Percentiles rank a stretch among this genome's conserved stretches.
Conservation (phyloP, 768 basidiomycete species). For the Roridomyces roridus region DNA sequence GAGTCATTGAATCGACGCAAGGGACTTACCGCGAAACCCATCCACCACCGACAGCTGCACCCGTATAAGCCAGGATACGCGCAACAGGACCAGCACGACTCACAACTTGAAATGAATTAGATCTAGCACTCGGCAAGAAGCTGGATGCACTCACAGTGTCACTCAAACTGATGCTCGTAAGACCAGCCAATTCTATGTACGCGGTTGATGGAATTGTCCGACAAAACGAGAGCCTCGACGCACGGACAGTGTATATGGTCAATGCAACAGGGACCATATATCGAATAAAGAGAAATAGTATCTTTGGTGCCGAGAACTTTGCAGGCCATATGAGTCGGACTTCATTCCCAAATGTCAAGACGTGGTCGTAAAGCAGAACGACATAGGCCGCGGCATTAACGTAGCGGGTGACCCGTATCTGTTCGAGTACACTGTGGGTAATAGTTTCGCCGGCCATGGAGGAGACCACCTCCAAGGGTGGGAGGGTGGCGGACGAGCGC, state of each 20-base stretch:
- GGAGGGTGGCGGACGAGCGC: neutral
- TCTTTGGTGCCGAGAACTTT: conserved; percentile 9
- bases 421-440: no score
- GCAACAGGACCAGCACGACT: neutral
- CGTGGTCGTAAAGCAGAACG: conserved; percentile 24
- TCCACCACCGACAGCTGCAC: conserved; percentile 17
- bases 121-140: neutral
- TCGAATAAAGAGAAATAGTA: conserved; percentile 19
- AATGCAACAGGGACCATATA: conserved; percentile 17
- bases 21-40: conserved; percentile 16
- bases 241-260: conserved; percentile 16
- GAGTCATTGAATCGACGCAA: neutral
- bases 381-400: conserved; percentile 20
- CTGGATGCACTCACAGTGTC: neutral
- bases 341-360: conserved; percentile 17
- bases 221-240: neutral
- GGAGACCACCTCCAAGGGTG: conserved; percentile 7
- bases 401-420: conserved; percentile 9
- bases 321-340: conserved; percentile 18
- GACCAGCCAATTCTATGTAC: conserved; percentile 11
- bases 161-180: neutral
- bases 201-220: no score
- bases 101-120: conserved; percentile 12
- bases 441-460: conserved; percentile 3
- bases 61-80: neutral